Base-by-base conservation (phyloP, 1,139 yeast species). In the Scheffersomyces quercinus region DNA sequence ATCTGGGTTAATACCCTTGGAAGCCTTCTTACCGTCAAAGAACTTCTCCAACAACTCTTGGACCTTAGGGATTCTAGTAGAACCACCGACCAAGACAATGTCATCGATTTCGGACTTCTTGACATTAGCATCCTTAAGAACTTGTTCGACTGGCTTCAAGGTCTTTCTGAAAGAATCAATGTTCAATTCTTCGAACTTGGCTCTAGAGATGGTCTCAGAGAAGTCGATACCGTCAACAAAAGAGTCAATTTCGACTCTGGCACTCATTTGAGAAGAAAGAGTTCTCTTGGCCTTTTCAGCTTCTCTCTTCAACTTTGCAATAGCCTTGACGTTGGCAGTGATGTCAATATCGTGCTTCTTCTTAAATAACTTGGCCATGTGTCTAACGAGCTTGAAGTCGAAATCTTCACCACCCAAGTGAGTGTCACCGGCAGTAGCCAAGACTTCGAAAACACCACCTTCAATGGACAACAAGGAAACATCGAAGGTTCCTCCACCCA, bases 211-310 rank as follows among this genome's bases (percentile, higher is more conserved):
- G 52, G 96, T 84, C 71, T 90, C 96, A 52, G 91, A 84, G 71
- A 89, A 88, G 71, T 93, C 99, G 65, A 89, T 83, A 68, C 99
- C 99, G 60, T 91, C 97, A 66, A 80, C 89, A 66, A 93, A 86
- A 37, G 97, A 88, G 71, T 93, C 99, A 61, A 90, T 88, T 77
- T 90, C 97, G 64, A 90, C 84, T 70, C 96, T 82, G 41, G 95
- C 81, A 49, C 88, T 82, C 83, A 85, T 87, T 74, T 88, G 96
- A 51, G 95, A 84, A 24, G 97, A 90, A 60, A 90, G 78, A 41
- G 95, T 85, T 75, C 97, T 86, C 82, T 90, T 90, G 52, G 97
- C 97, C 81, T 90, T 88, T 78, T 90, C 97, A 54, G 90, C 95
- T 71, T 89, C 97, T 67, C 96, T 85, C 85, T 88, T 89, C 68